Conservation (phyloP, 768 basidiomycete genomes). For the Megacollybia marginata region DNA sequence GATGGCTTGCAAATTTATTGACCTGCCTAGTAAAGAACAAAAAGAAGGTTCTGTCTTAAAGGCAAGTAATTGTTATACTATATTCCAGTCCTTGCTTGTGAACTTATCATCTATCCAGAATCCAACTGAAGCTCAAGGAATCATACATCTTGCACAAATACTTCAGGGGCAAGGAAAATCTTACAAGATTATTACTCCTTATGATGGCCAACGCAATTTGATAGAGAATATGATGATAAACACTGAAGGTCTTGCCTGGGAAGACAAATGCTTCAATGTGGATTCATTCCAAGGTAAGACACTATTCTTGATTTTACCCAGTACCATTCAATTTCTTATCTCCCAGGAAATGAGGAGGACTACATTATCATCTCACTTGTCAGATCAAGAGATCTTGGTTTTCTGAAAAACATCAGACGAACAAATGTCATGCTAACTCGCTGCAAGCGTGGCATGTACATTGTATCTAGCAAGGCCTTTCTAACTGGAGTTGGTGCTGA, state of each 20-base stretch:
- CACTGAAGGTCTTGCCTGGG: conserved; percentile 44
- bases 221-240: conserved; percentile 52
- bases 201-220: conserved; percentile 59
- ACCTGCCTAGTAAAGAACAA: conserved; percentile 37
- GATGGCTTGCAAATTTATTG: conserved; percentile 58
- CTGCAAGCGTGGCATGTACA: conserved; percentile 73
- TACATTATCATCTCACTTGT: conserved; percentile 71
- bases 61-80: conserved; percentile 16
- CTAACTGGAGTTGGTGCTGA: conserved; percentile 43
- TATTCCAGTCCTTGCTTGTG: neutral
- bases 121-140: conserved; percentile 43
- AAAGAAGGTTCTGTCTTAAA: conserved; percentile 21
- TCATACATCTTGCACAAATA: conserved; percentile 48
- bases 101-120: conserved; percentile 38
- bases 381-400: conserved; percentile 53
- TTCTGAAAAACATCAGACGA: conserved; percentile 54
- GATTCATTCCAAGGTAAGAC: conserved; percentile 75
- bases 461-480: conserved; percentile 58
- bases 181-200: conserved; percentile 73
- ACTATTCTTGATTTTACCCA: conserved; percentile 4
- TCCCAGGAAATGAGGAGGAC: conserved; percentile 75
- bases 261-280: conserved; percentile 75
- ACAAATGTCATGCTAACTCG: conserved; percentile 88
- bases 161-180: conserved; percentile 42
- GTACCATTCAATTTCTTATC: conserved; percentile 5